Evolutionary conservation across 2,329 filamentous ascomycete genomes (phyloP).

Genomic region (Exophiala sp.): DNA sequence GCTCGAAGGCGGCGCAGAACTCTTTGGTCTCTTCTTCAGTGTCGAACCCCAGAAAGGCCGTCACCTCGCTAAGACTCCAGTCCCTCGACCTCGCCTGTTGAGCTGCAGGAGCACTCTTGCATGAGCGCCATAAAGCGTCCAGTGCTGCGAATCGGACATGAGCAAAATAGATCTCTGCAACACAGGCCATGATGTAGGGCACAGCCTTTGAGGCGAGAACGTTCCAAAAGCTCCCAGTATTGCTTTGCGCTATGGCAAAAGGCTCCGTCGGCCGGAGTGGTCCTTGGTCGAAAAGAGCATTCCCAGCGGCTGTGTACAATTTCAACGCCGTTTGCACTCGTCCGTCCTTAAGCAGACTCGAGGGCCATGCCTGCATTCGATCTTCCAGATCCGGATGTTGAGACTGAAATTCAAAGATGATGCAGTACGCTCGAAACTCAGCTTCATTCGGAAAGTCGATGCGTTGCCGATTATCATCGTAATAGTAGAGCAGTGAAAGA

Average conservation of each 20-base stretch:
- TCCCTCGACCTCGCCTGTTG: conserved; percentile 50
- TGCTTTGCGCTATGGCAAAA: conserved; percentile 55
- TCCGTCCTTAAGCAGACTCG: conserved; percentile 47
- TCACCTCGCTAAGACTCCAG: conserved; percentile 55
- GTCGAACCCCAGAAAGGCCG: conserved; percentile 54
- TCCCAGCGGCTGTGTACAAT: conserved; percentile 55
- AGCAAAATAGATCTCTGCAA: conserved; percentile 62
- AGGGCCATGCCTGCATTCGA: conserved; percentile 55
- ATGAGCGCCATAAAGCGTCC: conserved; percentile 53
- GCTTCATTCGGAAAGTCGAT: conserved; percentile 55
- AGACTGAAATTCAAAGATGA: conserved; percentile 54
- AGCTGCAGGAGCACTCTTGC: conserved; percentile 47
- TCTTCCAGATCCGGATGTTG: conserved; percentile 55
- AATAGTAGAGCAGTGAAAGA: conserved; percentile 59
- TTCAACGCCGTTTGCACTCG: conserved; percentile 56
- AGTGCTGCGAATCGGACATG: conserved; percentile 56
- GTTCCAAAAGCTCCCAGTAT: conserved; percentile 58
- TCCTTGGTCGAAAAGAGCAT: conserved; percentile 51
- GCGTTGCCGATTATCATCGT: conserved; percentile 52
- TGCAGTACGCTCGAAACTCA: conserved; percentile 63
- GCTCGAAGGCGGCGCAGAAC: conserved; percentile 54
- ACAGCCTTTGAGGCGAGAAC: conserved; percentile 53
- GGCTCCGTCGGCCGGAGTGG: conserved; percentile 48
- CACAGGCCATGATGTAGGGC: conserved; percentile 62
- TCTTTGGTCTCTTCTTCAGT: conserved; percentile 50